These are phyloP conservation scores for Trichoderma reesei DNA, from an alignment of 495 filamentous ascomycete genomes.

Conservation along the genomic window DNA sequence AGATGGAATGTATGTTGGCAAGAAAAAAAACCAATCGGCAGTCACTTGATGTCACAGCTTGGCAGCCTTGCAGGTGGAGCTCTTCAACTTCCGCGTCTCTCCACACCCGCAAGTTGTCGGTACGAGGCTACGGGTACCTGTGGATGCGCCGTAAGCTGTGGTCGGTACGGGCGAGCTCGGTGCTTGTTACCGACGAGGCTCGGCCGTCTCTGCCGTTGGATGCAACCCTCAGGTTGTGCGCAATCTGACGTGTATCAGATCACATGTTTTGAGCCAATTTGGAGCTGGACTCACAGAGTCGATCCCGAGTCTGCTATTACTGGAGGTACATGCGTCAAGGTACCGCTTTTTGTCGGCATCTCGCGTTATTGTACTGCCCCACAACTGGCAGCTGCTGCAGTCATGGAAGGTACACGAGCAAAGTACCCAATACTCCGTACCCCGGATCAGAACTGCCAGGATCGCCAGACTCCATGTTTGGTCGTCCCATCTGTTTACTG, in stretches of 20 bases:
- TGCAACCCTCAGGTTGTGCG: background rate
- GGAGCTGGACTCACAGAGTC: background rate
- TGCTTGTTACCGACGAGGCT: background rate
- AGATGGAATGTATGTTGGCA: constrained; percentile 23
- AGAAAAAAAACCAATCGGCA: constrained; percentile 1
- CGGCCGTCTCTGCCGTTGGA: background rate
- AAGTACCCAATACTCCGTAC: too few relatives aligned
- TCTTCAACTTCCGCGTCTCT: background rate
- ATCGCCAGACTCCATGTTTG: too few relatives aligned
- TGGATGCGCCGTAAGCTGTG: background rate
- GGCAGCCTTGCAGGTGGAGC: constrained; percentile 7
- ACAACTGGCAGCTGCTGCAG: too few relatives aligned
- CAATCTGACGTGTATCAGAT: background rate
- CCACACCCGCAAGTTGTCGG: background rate
- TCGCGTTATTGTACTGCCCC: too few relatives aligned
- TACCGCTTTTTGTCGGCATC: too few relatives aligned
- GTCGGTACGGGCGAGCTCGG: background rate
- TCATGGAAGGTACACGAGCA: too few relatives aligned
- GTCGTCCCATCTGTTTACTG: background rate
- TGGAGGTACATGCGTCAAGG: too few relatives aligned
- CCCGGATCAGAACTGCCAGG: too few relatives aligned
- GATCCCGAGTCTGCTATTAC: too few relatives aligned
- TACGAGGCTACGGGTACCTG: background rate
- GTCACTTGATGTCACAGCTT: background rate
- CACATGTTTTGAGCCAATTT: background rate